These are phyloP conservation scores for Keithomyces neogunnii DNA, from an alignment of 2,329 filamentous ascomycete species.

Conservation along the genomic window DNA sequence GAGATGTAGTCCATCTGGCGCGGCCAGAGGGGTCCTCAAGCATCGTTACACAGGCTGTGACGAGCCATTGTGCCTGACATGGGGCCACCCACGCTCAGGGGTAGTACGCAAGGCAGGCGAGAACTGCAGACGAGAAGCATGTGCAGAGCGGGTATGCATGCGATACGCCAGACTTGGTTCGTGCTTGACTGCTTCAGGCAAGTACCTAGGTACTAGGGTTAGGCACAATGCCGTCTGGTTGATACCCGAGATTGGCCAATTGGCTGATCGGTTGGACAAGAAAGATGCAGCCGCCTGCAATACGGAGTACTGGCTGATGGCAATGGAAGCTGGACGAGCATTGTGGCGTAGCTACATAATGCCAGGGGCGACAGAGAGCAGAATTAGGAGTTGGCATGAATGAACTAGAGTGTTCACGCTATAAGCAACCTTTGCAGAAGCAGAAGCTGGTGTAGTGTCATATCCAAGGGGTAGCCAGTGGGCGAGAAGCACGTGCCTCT, in stretches of 20 bases:
- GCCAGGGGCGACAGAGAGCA: background rate
- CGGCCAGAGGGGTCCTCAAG: background rate
- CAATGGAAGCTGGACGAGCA: background rate
- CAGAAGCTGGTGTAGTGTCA: background rate
- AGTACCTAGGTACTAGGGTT: no score
- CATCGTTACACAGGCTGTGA: no score
- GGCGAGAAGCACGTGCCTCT: background rate
- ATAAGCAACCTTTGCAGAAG: background rate
- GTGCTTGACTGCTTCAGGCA: no score
- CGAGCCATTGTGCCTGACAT: background rate
- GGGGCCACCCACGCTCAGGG: background rate
- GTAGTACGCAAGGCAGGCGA: background rate
- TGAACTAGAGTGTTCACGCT: no score
- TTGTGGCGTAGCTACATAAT: background rate
- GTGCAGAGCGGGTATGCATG: no score
- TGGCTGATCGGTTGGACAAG: background rate
- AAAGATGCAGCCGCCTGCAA: background rate
- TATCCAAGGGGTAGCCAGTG: background rate
- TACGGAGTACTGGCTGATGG: background rate
- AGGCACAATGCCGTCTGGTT: background rate
- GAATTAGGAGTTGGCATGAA: no score
- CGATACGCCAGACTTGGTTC: no score
- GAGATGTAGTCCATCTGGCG: background rate
- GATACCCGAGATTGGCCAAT: background rate
- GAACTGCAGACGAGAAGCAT: no score